Conservation (phyloP, 2,329 filamentous ascomycete genomes). For the Capronia coronata region DNA sequence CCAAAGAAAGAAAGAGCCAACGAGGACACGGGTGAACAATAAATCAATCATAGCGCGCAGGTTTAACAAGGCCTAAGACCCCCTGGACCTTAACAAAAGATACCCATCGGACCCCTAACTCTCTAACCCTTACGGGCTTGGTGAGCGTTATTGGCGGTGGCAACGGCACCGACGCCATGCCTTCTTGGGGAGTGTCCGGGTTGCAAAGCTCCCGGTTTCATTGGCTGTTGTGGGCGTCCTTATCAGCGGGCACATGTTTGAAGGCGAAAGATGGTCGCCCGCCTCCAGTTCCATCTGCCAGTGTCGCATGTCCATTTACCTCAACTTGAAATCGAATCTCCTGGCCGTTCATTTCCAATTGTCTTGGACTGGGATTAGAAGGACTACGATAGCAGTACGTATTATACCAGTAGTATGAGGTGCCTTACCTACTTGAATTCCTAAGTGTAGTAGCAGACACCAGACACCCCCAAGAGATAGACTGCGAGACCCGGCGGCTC, state of each 20-base stretch:
- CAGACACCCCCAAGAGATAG: too few species aligned
- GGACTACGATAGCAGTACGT: too few species aligned
- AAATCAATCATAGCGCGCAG: too few species aligned
- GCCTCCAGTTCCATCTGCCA: background rate
- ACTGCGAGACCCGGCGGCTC: too few species aligned
- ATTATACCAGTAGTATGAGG: too few species aligned
- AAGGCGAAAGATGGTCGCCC: background rate
- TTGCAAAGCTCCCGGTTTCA: background rate
- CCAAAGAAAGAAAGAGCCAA: too few species aligned
- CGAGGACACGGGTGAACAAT: too few species aligned
- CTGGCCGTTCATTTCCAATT: background rate
- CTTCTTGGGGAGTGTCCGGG: background rate
- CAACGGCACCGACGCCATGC: background rate
- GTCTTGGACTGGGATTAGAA: too few species aligned
- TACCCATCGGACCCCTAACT: background rate
- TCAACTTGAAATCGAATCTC: too few species aligned
- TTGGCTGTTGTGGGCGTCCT: background rate
- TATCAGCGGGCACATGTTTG: background rate
- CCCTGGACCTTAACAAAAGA: background rate
- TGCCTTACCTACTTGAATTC: too few species aligned
- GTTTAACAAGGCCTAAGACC: background rate
- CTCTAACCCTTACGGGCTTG: background rate
- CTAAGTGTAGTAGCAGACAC: too few species aligned
- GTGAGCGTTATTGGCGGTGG: background rate
- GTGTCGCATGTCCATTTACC: constrained; percentile 5